Evolutionary conservation across 352 stramenopile genomes (phyloP), one percentile per base, ranked within the genome.

Genomic region (Globisporangium cystogenes): DNA sequence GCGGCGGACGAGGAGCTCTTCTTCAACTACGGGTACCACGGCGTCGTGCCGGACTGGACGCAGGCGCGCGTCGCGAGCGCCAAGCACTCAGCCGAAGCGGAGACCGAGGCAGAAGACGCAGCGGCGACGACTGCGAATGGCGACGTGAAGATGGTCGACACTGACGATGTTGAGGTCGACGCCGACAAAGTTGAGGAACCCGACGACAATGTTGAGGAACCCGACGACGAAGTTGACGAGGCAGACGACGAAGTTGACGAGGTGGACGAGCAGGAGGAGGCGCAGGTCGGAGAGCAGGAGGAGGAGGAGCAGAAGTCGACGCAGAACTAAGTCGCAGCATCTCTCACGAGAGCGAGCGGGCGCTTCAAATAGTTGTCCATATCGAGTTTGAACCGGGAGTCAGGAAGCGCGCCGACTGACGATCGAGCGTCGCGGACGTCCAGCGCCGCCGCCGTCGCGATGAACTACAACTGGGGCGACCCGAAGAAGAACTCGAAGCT

Each of bases 381-480:
- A n/a, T n/a, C n/a, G n/a, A n/a, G n/a, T n/a, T n/a, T n/a, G n/a
- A n/a, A n/a, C n/a, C n/a, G n/a, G n/a, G n/a, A n/a, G n/a, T n/a
- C n/a, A n/a, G n/a, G n/a, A n/a, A n/a, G n/a, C n/a, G n/a, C n/a
- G n/a, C n/a, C n/a, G n/a, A n/a, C n/a, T n/a, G n/a, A n/a, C n/a
- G n/a, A n/a, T n/a, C n/a, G n/a, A n/a, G n/a, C n/a, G n/a, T n/a
- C n/a, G n/a, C n/a, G n/a, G n/a, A n/a, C n/a, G n/a, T n/a, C n/a
- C n/a, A n/a, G n/a, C n/a, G 26, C 26, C 26, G 26, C 26, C 26
- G 26, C 26, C 26, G 5, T 12, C 15, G 45, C 7, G 6, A 90
- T 90, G 80, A 70, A 87, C 27, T 93, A 82, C 70, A 93, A 93
- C 70, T 93, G 82, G 82, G 70, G 70, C 20, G 80, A 91, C 41